A percentile compares a stretch with the other conserved stretches of the same genome.
These are phyloP conservation scores for Helianthus annuus DNA, from an alignment of 129 eudicot species.

Conservation along the genomic window HanXRQr2.0-SUNRISE NC_035445.2:76111417-76111916, in stretches of 20 bases:
- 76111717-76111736: slow-evolving; percentile 47
- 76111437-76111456: slow-evolving; percentile 27
- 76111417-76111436: slow-evolving; percentile 42
- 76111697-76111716: slow-evolving; percentile 40
- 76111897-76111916: slow-evolving; percentile 2
- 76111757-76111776: slow-evolving; percentile 37
- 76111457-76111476: slow-evolving; percentile 21
- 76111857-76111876: background rate
- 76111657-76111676: slow-evolving; percentile 43
- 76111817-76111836: background rate
- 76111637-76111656: slow-evolving; percentile 36
- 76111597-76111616: slow-evolving; percentile 38
- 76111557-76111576: background rate
- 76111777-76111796: background rate
- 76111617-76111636: slow-evolving; percentile 73
- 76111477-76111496: background rate
- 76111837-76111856: slow-evolving; percentile 3
- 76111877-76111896: background rate
- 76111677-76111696: slow-evolving; percentile 36
- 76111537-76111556: slow-evolving; percentile 17
- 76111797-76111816: background rate
- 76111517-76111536: slow-evolving; percentile 49
- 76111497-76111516: slow-evolving; percentile 25
- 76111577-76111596: slow-evolving; percentile 23
- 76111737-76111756: slow-evolving; percentile 96